These are phyloP conservation scores for Colletotrichum salicis DNA, from an alignment of 2,329 filamentous ascomycete genomes.

Conservation along the genomic window DNA sequence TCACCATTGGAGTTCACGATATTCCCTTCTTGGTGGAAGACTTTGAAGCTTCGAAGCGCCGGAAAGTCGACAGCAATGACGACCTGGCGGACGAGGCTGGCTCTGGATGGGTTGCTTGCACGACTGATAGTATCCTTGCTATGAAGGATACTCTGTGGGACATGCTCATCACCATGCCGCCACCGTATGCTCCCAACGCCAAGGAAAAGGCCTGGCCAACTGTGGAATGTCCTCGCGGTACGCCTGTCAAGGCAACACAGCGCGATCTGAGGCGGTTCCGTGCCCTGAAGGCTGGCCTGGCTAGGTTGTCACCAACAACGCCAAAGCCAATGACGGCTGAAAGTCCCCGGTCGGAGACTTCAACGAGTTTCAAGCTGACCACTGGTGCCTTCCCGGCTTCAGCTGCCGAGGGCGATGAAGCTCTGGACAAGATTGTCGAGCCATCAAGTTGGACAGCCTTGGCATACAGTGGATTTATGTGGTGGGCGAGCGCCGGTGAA, in stretches of 20 bases:
- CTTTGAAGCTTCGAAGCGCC: conserved; percentile 57
- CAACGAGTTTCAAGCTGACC: conserved; percentile 36
- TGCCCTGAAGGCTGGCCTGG: conserved; percentile 72
- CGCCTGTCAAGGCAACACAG: conserved; percentile 84
- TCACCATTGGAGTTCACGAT: conserved; percentile 92
- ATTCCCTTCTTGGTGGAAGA: conserved; percentile 80
- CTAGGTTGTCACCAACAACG: conserved; percentile 51
- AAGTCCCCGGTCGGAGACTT: conserved; percentile 42
- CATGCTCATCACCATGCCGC: conserved; percentile 84
- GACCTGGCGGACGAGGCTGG: conserved; percentile 58
- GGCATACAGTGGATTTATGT: conserved; percentile 86
- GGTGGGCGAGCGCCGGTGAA: conserved; percentile 89
- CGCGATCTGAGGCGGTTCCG: conserved; percentile 86
- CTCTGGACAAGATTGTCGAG: conserved; percentile 67
- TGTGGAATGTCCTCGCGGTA: conserved; percentile 73
- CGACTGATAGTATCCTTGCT: conserved; percentile 90
- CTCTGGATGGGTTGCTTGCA: conserved; percentile 90
- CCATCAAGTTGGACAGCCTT: conserved; percentile 77
- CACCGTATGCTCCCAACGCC: conserved; percentile 66
- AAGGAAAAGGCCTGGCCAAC: conserved; percentile 78
- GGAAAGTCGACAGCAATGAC: conserved; percentile 47
- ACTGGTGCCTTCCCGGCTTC: conserved; percentile 30
- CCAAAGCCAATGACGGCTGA: conserved; percentile 32
- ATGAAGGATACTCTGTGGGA: conserved; percentile 91
- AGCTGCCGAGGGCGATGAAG: conserved; percentile 55